phyloP scores from a whole-genome alignment of 352 stramenopile genomes.

The Phytophthora cryptogea region DNA sequence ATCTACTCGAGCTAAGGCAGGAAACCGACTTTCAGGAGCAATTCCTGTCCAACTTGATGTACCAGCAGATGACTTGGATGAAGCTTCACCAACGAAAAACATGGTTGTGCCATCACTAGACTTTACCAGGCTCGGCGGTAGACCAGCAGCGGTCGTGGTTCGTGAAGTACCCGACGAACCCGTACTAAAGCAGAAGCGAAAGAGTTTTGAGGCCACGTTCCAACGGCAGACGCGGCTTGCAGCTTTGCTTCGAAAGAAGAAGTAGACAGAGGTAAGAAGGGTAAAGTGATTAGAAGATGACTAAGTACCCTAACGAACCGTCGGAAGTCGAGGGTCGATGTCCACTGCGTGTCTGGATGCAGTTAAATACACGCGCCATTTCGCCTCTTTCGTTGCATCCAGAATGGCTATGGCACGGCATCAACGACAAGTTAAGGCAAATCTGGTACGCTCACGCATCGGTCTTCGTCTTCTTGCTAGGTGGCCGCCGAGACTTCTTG shows the following conservation, averaged over 20 bases:
- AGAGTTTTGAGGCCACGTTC: conserved; percentile 55
- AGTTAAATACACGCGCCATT: conserved; percentile 30
- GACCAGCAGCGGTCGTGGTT: conserved; percentile 1
- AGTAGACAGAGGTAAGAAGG: conserved; percentile 19
- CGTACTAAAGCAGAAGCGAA: conserved; percentile 38
- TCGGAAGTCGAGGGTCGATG: conserved; percentile 8
- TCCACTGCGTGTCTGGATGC: conserved; percentile 26
- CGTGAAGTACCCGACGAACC: conserved; percentile 17
- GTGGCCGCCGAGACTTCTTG: conserved; percentile 52
- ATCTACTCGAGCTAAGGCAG: conserved; percentile 52
- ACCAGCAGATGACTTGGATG: conserved; percentile 5
- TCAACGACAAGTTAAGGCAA: conserved; percentile 10
- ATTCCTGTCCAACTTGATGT: conserved; percentile 7
- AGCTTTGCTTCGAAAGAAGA: conserved; percentile 55
- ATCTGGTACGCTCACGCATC: conserved; percentile 34
- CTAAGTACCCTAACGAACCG: conserved; percentile 20
- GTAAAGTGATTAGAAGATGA: conserved; percentile 16
- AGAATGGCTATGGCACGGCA: conserved; percentile 5
- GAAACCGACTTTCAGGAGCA: conserved; percentile 10
- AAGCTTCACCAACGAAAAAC: conserved; percentile 11
- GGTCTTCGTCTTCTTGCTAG: conserved; percentile 73
- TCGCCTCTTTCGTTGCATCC: conserved; percentile 16
- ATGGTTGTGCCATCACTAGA: conserved; percentile 33
- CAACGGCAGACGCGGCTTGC: conserved; percentile 55
- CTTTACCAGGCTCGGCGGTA: conserved; percentile 27